Base-by-base conservation (phyloP, 2,329 filamentous ascomycete species). In the Aspergillus vadensis region DNA sequence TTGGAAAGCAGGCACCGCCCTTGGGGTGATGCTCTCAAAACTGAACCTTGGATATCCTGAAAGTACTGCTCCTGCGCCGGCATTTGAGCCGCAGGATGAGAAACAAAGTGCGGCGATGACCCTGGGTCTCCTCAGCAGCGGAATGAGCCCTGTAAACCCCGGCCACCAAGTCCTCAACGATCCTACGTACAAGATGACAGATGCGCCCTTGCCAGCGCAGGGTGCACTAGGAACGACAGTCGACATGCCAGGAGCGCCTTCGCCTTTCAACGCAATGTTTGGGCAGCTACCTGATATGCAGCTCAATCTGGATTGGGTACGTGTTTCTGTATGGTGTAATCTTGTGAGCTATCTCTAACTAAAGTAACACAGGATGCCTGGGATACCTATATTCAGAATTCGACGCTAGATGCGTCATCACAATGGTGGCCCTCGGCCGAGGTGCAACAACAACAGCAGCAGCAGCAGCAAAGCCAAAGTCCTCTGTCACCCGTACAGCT, bases 11-110 rank as follows among this genome's bases (percentile, higher is more conserved):
- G 87, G 87, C 43, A 87, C 86, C 44, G 84, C 94, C 23, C 81
- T 98, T n/a, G 88, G 87, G 21, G 87, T 97, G 55, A 92, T 98
- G 85, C 79, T 98, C 48, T 83, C 87, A 32, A 95, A 95, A 74
- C 82, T 97, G 57, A 88, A 74, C 56, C 65, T 69, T 57, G 70
- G 65, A 7, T 62, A 65, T 27, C 63, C 67, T 69, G 68, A 75
- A 19, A 70, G 60, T 9, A 67, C 60, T 32, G 44, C 65, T 32
- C 63, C 64, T 4, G 65, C 61, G 7, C 43, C 69, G 54, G 60
- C 69, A 15, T 76, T 77, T 54, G 76, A 77, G 54, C 71, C 72
- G 8, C 80, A 84, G 64, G 82, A 86, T 59, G 80, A 87, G 59
- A 87, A 87, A 52, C 87, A 64, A 82, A 90, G 76, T 19, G 88